phyloP scores from a whole-genome alignment of 2,329 filamentous ascomycete species.

The Atkinsonella hypoxylon region DNA sequence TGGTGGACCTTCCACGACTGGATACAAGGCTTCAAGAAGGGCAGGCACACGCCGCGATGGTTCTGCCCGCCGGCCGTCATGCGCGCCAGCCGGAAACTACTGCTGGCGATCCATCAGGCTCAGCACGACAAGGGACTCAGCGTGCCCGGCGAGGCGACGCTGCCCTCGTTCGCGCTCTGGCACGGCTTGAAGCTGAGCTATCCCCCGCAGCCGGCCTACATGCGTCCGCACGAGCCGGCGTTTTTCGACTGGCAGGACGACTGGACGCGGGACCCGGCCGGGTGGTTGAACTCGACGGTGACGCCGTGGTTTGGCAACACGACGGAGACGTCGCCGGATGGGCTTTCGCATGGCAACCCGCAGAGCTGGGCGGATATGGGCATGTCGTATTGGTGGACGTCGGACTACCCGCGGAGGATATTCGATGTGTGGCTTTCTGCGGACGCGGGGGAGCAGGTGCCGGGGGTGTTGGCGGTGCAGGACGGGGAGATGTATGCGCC shows the following conservation, averaged over 20 bases:
- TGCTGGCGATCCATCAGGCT: constrained; percentile 21
- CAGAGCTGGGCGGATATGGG: constrained; percentile 14
- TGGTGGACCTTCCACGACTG: constrained; percentile 23
- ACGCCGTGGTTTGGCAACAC: constrained; percentile 18
- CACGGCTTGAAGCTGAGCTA: constrained; percentile 26
- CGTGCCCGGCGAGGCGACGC: constrained; percentile 22
- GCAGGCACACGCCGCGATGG: constrained; percentile 17
- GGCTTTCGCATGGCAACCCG: constrained; percentile 14
- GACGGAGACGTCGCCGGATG: constrained; percentile 14
- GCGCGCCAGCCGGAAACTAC: constrained; percentile 18
- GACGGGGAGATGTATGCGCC: constrained; percentile 22
- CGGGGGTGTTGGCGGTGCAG: constrained; percentile 17
- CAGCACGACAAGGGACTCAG: constrained; percentile 19
- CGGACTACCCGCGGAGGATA: constrained; percentile 19
- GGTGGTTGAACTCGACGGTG: constrained; percentile 1
- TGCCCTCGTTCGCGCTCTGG: constrained; percentile 25
- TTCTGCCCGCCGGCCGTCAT: constrained; percentile 25
- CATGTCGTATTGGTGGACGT: constrained; percentile 22
- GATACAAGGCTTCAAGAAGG: constrained; percentile 17
- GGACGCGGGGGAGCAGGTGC: constrained; percentile 11
- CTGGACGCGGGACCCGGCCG: neutral
- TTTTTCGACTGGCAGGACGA: constrained; percentile 10
- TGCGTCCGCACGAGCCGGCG: constrained; percentile 8
- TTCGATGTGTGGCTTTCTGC: constrained; percentile 20
- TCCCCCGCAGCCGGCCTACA: constrained; percentile 24